A percentile compares a stretch with the other conserved stretches of the same genome.
Evolutionary conservation across 345 rosid species (phyloP).

Genomic region (Citropsis articulata): DNA sequence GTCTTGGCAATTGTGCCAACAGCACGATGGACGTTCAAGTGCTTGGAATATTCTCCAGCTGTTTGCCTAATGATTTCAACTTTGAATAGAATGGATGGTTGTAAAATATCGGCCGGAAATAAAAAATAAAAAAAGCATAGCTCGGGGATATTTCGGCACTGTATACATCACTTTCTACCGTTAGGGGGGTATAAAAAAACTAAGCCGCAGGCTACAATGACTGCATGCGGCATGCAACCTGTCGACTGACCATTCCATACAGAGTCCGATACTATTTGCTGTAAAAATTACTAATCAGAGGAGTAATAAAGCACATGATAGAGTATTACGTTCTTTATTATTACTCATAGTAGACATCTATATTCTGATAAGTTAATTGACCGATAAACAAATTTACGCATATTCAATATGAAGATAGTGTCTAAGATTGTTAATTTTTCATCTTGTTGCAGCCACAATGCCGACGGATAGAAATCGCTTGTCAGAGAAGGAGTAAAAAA

Average conservation of each 20-base stretch:
- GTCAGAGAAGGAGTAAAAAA: too few species aligned
- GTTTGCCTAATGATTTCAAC: background rate
- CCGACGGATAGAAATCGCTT: too few species aligned
- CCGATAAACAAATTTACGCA: too few species aligned
- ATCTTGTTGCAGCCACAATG: too few species aligned
- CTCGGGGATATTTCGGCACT: too few species aligned
- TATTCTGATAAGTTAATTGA: too few species aligned
- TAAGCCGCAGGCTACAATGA: background rate
- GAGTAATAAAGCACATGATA: background rate
- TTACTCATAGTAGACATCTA: too few species aligned
- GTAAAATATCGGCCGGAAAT: background rate
- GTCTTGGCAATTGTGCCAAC: background rate
- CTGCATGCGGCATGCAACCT: background rate
- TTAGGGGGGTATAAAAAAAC: background rate
- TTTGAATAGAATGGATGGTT: background rate
- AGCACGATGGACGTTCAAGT: background rate
- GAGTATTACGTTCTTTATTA: too few species aligned
- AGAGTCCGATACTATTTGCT: background rate
- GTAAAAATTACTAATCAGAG: background rate
- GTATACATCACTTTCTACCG: too few species aligned
- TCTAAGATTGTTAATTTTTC: too few species aligned
- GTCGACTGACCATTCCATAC: background rate
- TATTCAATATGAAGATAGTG: too few species aligned
- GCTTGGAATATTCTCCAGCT: background rate
- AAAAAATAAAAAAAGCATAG: too few species aligned